Base-by-base conservation (phyloP, 345 rosid genomes). In the Bruguiera gymnorhiza region DNA sequence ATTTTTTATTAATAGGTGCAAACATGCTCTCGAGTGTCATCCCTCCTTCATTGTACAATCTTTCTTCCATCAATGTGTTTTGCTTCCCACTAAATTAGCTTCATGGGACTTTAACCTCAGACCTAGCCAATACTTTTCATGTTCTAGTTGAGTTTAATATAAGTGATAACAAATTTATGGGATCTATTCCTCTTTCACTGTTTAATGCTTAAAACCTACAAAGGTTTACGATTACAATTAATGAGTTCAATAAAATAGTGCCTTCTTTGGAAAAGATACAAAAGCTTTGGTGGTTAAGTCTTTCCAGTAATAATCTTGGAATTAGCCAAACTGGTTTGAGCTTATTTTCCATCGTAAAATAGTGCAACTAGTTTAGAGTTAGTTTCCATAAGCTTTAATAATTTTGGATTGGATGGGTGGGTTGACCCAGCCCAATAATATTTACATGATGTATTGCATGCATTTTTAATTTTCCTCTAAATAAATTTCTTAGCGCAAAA, bases 1-100 rank as follows among this genome's bases (percentile, higher is more conserved):
- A 5, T 2, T 0, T 0, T 19, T 16, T 79, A 7, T 0, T 0
- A 9, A 46, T 79, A 5, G 5, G 31, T 0, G 30, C 0, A 1
- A 76, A 79, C 15, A 32, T 10, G n/a, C 30, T 79, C 15, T 76
- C 71, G 0, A 76, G 75, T 57, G 31, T 20, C 0, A n/a, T 81
- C 31, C 87, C 82, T 3, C 52, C 71, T 0, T 73, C 78, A 1
- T 26, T 85, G 0, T 77, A 24, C 77, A 83, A 85, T 70, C 39
- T 65, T 48, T 72, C 76, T 48, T 46, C 32, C 6, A 23, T 65
- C 32, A 50, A 34, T 2, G 65, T 65, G 15, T 66, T 72, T 6
- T 30, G 21, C 39, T 31, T 58, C 2, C 70, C 66, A 0, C 3
- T 6, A 6, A 72, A 72, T 46, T 46, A 63, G 11, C 65, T 65